Evolutionary conservation across 805 yeast genomes (phyloP).

Genomic region (Hagleromyces aurorensis): DNA sequence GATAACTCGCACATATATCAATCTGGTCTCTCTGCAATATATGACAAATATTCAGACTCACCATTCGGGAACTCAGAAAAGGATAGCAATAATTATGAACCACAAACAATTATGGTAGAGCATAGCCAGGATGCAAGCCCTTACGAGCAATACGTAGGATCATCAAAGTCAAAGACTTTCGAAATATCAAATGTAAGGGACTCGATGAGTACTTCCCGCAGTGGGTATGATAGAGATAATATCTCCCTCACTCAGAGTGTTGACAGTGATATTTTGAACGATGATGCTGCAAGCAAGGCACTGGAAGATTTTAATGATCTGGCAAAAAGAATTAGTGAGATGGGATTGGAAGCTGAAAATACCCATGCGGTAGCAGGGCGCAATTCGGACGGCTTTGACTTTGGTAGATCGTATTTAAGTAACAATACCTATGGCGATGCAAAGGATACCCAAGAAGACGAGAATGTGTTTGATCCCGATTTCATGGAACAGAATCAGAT

Average conservation of each 20-base stretch:
- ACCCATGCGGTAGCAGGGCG: too few relatives aligned
- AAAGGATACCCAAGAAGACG: conserved; percentile 5
- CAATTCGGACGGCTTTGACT: too few relatives aligned
- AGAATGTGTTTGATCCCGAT: conserved; percentile 27
- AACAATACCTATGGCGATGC: background rate
- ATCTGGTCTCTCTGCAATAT: conserved; percentile 15
- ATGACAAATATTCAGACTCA: conserved; percentile 15
- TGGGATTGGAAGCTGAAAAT: conserved; percentile 8
- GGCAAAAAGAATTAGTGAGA: conserved; percentile 16
- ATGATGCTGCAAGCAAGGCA: conserved; percentile 5
- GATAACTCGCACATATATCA: too few relatives aligned
- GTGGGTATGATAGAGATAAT: conserved; percentile 1
- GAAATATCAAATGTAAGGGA: conserved; percentile 22
- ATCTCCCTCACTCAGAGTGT: background rate
- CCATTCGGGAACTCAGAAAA: conserved; percentile 10
- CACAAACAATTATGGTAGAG: conserved; percentile 9
- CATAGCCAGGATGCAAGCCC: conserved; percentile 15
- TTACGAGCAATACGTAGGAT: conserved; percentile 23
- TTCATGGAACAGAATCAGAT: conserved; percentile 26
- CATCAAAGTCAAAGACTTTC: conserved; percentile 15
- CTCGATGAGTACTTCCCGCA: conserved; percentile 12
- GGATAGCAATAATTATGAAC: conserved; percentile 4
- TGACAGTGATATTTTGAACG: conserved; percentile 3
- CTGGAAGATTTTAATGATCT: conserved; percentile 14
- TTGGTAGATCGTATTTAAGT: too few relatives aligned